Percentiles rank a stretch among this genome's conserved stretches.
Evolutionary conservation across 495 filamentous ascomycete genomes (phyloP).

Genomic region (Tetracladium marchalianum): DNA sequence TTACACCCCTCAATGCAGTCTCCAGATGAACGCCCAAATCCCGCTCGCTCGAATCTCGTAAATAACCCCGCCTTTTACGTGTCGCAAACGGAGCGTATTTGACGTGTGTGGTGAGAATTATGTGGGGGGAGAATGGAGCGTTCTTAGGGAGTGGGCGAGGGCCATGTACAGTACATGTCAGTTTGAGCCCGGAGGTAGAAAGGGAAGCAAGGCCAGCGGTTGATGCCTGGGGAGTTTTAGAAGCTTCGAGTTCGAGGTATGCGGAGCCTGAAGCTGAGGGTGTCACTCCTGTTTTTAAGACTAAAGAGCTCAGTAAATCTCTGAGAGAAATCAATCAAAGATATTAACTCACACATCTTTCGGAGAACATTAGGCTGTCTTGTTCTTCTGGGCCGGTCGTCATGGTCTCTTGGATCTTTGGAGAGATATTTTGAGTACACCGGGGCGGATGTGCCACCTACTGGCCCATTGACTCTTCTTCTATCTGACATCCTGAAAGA

Average conservation of each 20-base stretch:
- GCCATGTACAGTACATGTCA: constrained; percentile 87
- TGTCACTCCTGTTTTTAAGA: constrained; percentile 82
- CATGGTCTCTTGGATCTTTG: constrained; percentile 23
- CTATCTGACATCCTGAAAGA: constrained; percentile 60
- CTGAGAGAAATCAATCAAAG: constrained; percentile 12
- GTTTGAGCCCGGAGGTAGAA: constrained; percentile 62
- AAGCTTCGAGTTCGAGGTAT: constrained; percentile 76
- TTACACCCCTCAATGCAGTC: constrained; percentile 75
- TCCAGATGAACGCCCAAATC: constrained; percentile 89
- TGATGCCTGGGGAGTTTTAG: constrained; percentile 35
- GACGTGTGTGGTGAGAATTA: constrained; percentile 82
- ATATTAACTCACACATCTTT: constrained; percentile 64
- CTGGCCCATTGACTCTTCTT: constrained; percentile 82
- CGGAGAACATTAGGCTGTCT: constrained; percentile 56
- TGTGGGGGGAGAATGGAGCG: constrained; percentile 78
- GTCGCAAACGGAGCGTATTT: constrained; percentile 96
- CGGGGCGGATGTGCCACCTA: constrained; percentile 65
- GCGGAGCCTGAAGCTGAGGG: constrained; percentile 91
- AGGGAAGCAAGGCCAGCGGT: constrained; percentile 33
- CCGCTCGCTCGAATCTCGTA: constrained; percentile 76
- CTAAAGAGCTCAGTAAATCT: constrained; percentile 31
- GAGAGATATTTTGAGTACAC: constrained; percentile 32
- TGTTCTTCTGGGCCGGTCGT: constrained; percentile 32
- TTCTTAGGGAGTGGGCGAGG: constrained; percentile 84
- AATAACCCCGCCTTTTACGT: constrained; percentile 68